phyloP scores from a whole-genome alignment of 352 stramenopile genomes.

The Aphanomyces euteiches region DNA sequence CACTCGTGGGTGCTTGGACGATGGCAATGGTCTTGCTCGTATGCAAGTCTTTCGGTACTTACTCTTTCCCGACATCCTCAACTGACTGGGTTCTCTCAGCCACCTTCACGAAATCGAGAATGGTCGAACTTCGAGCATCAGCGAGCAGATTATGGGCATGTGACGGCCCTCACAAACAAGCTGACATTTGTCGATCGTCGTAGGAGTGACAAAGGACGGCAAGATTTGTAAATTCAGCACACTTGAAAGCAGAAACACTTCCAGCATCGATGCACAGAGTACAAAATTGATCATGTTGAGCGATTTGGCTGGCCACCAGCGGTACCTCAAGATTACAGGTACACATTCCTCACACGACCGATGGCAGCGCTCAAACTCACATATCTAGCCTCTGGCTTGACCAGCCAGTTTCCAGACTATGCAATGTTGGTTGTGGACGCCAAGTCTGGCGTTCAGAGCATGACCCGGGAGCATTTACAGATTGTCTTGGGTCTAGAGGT shows the following conservation, averaged over 20 bases:
- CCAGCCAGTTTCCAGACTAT: constrained; percentile 82
- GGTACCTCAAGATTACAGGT: constrained; percentile 86
- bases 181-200: not conserved
- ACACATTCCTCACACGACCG: not conserved
- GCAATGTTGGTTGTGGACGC: constrained; percentile 80
- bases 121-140: constrained; percentile 84
- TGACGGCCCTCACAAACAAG: not conserved
- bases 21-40: constrained; percentile 75
- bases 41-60: constrained; percentile 82
- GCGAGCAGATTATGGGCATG: constrained; percentile 72
- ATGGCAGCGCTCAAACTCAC: not conserved
- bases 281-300: constrained; percentile 37
- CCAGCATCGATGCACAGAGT: constrained; percentile 26
- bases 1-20: constrained; percentile 75
- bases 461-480: constrained; percentile 75
- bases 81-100: constrained; percentile 26
- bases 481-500: constrained; percentile 69
- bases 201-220: constrained; percentile 35
- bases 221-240: constrained; percentile 30
- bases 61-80: not conserved
- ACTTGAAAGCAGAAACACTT: constrained; percentile 27
- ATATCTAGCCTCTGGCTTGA: constrained; percentile 56
- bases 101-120: constrained; percentile 89
- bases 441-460: constrained; percentile 56
- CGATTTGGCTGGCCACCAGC: constrained; percentile 77